Conservation (phyloP, 2,329 filamentous ascomycete genomes). For the Teratosphaeria destructans region DNA sequence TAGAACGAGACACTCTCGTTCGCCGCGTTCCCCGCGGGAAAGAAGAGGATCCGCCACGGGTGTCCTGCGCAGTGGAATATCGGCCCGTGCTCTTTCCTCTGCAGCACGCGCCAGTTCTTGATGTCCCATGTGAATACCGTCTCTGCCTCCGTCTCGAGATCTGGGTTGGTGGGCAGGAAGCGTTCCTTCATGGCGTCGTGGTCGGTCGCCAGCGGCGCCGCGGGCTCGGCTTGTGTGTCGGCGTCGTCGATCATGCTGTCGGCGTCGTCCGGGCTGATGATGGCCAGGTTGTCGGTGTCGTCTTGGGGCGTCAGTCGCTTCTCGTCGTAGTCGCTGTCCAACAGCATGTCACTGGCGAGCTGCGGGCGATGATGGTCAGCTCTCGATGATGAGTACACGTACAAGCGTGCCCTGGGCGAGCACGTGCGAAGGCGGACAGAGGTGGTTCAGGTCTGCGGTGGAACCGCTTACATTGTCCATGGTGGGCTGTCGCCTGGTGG, state of each 20-base stretch:
- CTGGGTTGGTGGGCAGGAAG: constrained; percentile 64
- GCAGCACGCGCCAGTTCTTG: constrained; percentile 64
- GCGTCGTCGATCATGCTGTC: constrained; percentile 47
- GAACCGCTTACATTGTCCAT: constrained; percentile 1
- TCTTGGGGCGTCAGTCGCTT: constrained; percentile 38
- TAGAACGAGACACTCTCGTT: constrained; percentile 92
- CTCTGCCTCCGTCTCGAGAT: constrained; percentile 71
- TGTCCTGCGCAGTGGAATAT: constrained; percentile 75
- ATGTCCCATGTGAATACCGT: constrained; percentile 77
- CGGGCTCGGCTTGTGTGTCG: constrained; percentile 30
- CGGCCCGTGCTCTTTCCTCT: constrained; percentile 77
- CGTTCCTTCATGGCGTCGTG: constrained; percentile 75
- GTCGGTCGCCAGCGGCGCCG: constrained; percentile 45
- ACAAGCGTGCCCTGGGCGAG: not conserved
- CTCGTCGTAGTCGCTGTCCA: constrained; percentile 53
- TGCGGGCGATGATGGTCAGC: constrained; percentile 17
- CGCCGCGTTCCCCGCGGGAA: constrained; percentile 80
- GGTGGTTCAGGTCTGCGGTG: not conserved
- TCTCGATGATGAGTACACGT: not conserved
- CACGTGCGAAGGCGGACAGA: not conserved
- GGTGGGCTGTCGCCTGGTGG: not conserved
- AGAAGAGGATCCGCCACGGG: constrained; percentile 93
- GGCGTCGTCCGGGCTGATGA: constrained; percentile 47
- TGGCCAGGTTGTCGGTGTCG: constrained; percentile 39
- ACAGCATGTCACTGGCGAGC: constrained; percentile 53